phyloP scores from a whole-genome alignment of 73 alveolate genomes.

The Paramecium caudatum region DNA sequence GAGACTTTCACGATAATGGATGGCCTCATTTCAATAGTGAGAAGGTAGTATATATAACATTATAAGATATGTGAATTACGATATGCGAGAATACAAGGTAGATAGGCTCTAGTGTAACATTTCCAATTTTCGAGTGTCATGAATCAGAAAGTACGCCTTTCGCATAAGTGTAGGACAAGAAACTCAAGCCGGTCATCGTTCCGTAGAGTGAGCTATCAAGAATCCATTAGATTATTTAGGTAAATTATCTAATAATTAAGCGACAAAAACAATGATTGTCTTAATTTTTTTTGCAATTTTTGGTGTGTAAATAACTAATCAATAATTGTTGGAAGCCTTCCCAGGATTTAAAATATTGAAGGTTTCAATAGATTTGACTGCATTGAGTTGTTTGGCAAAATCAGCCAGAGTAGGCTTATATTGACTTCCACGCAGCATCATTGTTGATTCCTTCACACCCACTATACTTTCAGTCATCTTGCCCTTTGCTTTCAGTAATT shows the following conservation, averaged over 20 bases:
- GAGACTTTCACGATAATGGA: conserved; percentile 91
- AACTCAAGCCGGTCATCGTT: conserved; percentile 72
- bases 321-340: conserved; percentile 9
- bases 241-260: conserved; percentile 7
- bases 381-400: conserved; percentile 30
- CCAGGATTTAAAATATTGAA: conserved; percentile 34
- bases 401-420: conserved; percentile 40
- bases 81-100: conserved; percentile 92
- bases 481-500: conserved; percentile 49
- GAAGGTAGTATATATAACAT: conserved; percentile 17
- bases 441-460: neutral
- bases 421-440: conserved; percentile 6
- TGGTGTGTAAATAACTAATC: conserved; percentile 21
- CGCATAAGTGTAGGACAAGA: conserved; percentile 48
- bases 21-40: conserved; percentile 91
- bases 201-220: conserved; percentile 69
- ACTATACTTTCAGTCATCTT: conserved; percentile 61
- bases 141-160: conserved; percentile 68
- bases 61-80: conserved; percentile 83
- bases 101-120: conserved; percentile 69
- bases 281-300: conserved; percentile 10
- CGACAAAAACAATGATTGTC: conserved; percentile 32
- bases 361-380: conserved; percentile 60
- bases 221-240: conserved; percentile 35
- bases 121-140: conserved; percentile 75